Evolutionary conservation across 371 early-diverging fungal species (phyloP), one percentile per base, ranked within the genome.

Genomic region (Mucor irregularis): DNA sequence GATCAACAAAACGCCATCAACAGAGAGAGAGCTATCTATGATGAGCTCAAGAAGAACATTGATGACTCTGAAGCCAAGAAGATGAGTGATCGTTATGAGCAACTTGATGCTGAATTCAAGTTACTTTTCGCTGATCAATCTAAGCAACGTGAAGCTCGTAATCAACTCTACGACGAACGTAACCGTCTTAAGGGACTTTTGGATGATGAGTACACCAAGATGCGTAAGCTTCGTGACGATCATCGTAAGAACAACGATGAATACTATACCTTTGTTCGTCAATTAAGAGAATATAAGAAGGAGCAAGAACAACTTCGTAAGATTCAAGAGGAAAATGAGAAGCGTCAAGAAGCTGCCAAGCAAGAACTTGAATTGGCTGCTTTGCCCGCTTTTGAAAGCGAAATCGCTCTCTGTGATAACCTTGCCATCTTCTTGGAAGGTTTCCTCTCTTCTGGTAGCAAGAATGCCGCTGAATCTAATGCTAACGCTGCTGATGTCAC

Each of bases 311-410:
- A 81, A 46, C 74, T 71, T 62, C 84, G 75, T 45, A 83, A 90
- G 64, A 75, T 81, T 54, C 90, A 92, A 69, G 64, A 80, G 42
- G 86, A 88, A 53, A 79, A 80, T 49, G 85, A 82, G 60, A 73
- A 85, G 46, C 76, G 74, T 26, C 74, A 84, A 56, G 82, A 82
- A 47, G 71, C 80, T 26, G 89, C 90, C 13, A 73, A 82, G 55
- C 74, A 83, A 61, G 92, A 91, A 71, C 84, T 86, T 24, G 96
- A 95, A 63, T 71, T 85, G 46, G 96, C 96, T 25, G 89, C 92
- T 51, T 71, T 91, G 49, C 95, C 95, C 30, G 96, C 97, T 8
- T 96, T 86, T 74, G 77, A 83, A 52, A 80, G 80, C 57, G 97
- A 97, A 69, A 94, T 97, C 59, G 69, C 74, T 61, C 78, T 78